Conservation (phyloP, 257 asterid species). For the Lithospermum erythrorhizon region DNA sequence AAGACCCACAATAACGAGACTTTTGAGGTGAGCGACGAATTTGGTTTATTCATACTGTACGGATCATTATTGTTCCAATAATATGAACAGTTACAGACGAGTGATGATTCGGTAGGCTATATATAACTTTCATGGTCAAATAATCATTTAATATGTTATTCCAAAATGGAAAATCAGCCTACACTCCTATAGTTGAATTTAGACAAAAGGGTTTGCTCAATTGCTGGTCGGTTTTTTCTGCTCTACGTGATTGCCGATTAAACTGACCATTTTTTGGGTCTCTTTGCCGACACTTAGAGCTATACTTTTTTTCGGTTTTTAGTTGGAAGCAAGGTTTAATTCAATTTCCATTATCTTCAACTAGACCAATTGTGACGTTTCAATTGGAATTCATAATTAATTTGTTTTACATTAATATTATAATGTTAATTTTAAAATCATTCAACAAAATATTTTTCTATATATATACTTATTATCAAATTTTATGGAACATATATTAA, state of each 20-base stretch:
- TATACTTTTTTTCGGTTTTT: neutral
- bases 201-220: neutral
- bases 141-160: conserved; percentile 3
- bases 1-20: neutral
- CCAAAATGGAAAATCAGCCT: conserved; percentile 21
- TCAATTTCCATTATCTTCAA: too few species aligned
- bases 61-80: neutral
- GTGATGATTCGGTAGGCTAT: conserved; percentile 35
- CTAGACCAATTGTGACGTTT: too few species aligned
- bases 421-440: too few species aligned
- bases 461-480: too few species aligned
- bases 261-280: neutral
- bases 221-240: conserved; percentile 6
- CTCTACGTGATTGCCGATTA: neutral
- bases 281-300: neutral
- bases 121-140: conserved; percentile 18
- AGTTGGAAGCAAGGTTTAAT: too few species aligned
- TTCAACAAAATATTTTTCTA: too few species aligned
- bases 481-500: too few species aligned
- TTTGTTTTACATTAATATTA: too few species aligned
- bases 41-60: neutral
- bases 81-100: neutral
- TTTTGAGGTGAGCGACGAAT: neutral
- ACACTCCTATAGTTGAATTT: neutral
- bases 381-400: too few species aligned